These are phyloP conservation scores for Bocquillonia castaneifolia DNA, from an alignment of 441 rosid species.

Conservation along the genomic window DNA sequence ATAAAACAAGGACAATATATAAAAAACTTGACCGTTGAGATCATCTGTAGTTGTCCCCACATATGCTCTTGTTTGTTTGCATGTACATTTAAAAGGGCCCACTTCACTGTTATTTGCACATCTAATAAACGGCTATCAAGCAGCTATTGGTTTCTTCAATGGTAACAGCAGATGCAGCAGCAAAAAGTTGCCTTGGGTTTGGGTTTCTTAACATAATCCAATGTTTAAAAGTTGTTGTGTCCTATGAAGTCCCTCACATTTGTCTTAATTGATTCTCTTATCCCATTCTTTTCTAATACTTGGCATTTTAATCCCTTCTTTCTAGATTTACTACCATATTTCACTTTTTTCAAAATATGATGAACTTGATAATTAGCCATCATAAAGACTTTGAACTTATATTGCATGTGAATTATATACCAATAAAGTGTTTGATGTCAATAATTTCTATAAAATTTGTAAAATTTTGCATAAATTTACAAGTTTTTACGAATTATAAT, in stretches of 20 bases:
- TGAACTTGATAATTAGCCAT: too few relatives aligned
- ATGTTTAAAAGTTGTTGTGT: constrained; percentile 13
- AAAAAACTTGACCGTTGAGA: constrained; percentile 29
- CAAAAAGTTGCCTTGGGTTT: constrained; percentile 1
- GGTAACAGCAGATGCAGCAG: not conserved
- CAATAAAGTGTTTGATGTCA: too few relatives aligned
- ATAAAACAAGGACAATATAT: constrained; percentile 14
- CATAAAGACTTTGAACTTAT: too few relatives aligned
- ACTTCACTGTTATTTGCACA: not conserved
- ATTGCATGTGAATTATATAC: too few relatives aligned
- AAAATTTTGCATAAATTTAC: too few relatives aligned
- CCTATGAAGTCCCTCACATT: not conserved
- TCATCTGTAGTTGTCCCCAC: not conserved
- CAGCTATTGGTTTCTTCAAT: not conserved
- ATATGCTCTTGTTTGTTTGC: not conserved
- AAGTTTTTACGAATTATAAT: too few relatives aligned
- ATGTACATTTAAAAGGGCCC: not conserved
- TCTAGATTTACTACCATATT: too few relatives aligned
- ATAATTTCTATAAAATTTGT: too few relatives aligned
- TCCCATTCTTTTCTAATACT: too few relatives aligned
- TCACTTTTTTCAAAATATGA: too few relatives aligned
- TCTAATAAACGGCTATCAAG: constrained; percentile 6
- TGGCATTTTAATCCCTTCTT: too few relatives aligned
- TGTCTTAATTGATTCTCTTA: too few relatives aligned
- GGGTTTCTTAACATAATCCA: not conserved